Percentiles rank a stretch among this genome's conserved stretches.
These are phyloP conservation scores for Rickenella mellea DNA, from an alignment of 768 basidiomycete genomes.

Conservation along the genomic window DNA sequence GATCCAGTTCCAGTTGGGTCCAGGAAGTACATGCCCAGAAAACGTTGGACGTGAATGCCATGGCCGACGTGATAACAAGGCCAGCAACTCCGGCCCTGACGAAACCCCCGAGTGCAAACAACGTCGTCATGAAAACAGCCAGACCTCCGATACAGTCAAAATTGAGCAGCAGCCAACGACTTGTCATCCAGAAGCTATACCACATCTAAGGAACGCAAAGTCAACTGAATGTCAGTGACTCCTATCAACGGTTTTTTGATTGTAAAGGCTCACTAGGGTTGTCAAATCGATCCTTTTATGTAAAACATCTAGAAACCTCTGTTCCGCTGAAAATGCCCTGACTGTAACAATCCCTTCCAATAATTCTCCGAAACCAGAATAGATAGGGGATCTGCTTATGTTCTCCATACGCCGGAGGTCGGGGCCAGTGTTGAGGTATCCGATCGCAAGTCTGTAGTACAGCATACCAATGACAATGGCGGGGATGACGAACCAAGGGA, in stretches of 20 bases:
- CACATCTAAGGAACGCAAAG: background rate
- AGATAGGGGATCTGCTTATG: constrained; percentile 19
- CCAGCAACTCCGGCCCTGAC: constrained; percentile 12
- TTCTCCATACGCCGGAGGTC: constrained; percentile 27
- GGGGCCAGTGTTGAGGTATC: constrained; percentile 18
- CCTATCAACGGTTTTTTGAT: no score
- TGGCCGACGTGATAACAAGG: constrained; percentile 10
- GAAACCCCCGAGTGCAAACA: constrained; percentile 23
- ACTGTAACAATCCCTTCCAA: constrained; percentile 11
- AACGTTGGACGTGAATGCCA: constrained; percentile 9
- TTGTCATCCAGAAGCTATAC: constrained; percentile 22
- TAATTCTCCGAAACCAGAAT: constrained; percentile 16
- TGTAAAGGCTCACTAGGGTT: no score
- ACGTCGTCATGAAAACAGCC: constrained; percentile 23
- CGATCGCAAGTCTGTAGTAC: constrained; percentile 7
- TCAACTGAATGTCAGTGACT: no score
- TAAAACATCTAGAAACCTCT: constrained; percentile 12
- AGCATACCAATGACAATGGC: constrained; percentile 5
- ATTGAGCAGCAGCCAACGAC: constrained; percentile 9
- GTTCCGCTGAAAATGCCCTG: constrained; percentile 13
- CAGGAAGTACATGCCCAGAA: constrained; percentile 10
- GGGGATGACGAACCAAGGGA: constrained; percentile 7
- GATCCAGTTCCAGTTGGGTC: constrained; percentile 17
- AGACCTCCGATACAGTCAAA: constrained; percentile 21
- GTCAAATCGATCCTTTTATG: constrained; percentile 26